Evolutionary conservation across 2,329 filamentous ascomycete species (phyloP).

Genomic region (Arthrobotrys sinensis): DNA sequence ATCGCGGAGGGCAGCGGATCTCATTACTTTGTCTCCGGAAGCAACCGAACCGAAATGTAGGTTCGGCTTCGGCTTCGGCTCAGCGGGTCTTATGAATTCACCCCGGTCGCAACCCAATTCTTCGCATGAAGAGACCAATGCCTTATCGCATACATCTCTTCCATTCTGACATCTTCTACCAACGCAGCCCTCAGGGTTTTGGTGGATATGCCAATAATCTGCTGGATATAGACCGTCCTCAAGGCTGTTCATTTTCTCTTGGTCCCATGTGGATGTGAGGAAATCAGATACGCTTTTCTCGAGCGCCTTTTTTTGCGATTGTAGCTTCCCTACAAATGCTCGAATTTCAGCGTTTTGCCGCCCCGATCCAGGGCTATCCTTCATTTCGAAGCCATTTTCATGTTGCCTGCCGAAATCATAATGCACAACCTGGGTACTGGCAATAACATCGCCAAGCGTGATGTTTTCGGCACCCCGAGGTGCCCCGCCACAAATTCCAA

Average conservation of each 20-base stretch:
- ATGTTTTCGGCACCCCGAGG: slow-evolving; percentile 61
- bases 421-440: slow-evolving; percentile 63
- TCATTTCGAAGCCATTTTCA: slow-evolving; percentile 56
- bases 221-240: slow-evolving; percentile 5
- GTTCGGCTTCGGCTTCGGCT: slow-evolving; percentile 5
- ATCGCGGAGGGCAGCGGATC: slow-evolving; percentile 65
- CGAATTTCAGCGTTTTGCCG: slow-evolving; percentile 64
- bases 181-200: background rate
- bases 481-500: slow-evolving; percentile 67
- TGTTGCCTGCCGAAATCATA: slow-evolving; percentile 64
- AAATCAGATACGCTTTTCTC: slow-evolving; percentile 41
- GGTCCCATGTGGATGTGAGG: slow-evolving; percentile 65
- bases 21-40: slow-evolving; percentile 67
- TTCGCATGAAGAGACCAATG: slow-evolving; percentile 24
- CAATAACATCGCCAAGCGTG: slow-evolving; percentile 59
- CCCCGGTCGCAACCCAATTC: slow-evolving; percentile 12
- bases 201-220: slow-evolving; percentile 41
- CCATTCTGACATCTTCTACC: slow-evolving; percentile 7
- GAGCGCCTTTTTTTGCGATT: slow-evolving; percentile 57
- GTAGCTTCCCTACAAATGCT: slow-evolving; percentile 62
- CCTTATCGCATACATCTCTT: slow-evolving; percentile 1
- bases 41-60: slow-evolving; percentile 66
- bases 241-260: slow-evolving; percentile 7
- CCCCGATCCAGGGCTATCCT: slow-evolving; percentile 57
- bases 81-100: background rate